phyloP scores from a whole-genome alignment of 2,329 filamentous ascomycete genomes.

The Aureobasidium sp. region DNA sequence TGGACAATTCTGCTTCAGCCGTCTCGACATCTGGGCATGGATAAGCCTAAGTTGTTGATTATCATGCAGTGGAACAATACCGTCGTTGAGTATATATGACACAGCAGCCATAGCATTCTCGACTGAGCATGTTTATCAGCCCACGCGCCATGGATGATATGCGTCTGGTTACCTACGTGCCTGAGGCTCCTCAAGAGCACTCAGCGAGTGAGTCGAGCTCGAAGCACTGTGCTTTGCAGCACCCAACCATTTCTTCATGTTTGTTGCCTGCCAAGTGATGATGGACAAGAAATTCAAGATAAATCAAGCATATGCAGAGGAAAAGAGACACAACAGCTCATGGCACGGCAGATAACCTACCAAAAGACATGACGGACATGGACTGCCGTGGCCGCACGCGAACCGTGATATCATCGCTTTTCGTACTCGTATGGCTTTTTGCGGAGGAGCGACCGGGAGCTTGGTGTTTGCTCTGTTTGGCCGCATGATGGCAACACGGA shows the following conservation, averaged over 20 bases:
- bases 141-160: neutral
- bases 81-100: slow-evolving; percentile 31
- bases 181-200: slow-evolving; percentile 50
- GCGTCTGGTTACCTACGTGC: slow-evolving; percentile 39
- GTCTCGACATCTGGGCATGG: slow-evolving; percentile 59
- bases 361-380: neutral
- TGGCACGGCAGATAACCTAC: neutral
- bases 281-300: neutral
- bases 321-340: neutral
- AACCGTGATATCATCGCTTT: slow-evolving; percentile 6
- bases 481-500: neutral
- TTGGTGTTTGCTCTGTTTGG: slow-evolving; percentile 10
- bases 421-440: neutral
- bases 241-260: slow-evolving; percentile 10
- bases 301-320: neutral
- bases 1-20: slow-evolving; percentile 64
- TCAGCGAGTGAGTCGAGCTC: slow-evolving; percentile 46
- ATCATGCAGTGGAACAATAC: slow-evolving; percentile 22
- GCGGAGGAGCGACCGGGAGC: neutral
- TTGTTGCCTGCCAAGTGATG: neutral
- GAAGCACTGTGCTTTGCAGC: slow-evolving; percentile 7
- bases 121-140: slow-evolving; percentile 26
- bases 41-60: neutral
- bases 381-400: neutral
- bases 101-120: slow-evolving; percentile 36